These are phyloP conservation scores for Pleurotus sapidus DNA, from an alignment of 768 basidiomycete genomes.

Conservation along the genomic window DNA sequence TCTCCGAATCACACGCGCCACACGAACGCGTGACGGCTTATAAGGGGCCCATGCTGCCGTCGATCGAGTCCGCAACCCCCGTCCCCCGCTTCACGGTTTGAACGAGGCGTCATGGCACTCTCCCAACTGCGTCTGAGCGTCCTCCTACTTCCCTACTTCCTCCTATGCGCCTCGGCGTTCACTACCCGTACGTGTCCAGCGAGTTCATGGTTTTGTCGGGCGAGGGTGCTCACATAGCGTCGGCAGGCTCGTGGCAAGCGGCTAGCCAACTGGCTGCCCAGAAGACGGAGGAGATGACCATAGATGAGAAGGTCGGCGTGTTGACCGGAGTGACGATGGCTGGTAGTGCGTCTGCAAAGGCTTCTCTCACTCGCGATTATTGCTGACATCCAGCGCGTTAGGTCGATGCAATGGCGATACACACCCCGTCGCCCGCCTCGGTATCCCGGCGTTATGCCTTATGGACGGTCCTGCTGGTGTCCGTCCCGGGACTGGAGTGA, in stretches of 20 bases:
- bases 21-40: not conserved
- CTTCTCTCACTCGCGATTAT: not conserved
- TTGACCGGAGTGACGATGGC: conserved; percentile 3
- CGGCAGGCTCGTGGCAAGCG: conserved; percentile 2
- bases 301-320: conserved; percentile 5
- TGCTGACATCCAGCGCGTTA: not conserved
- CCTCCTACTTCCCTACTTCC: conserved; percentile 4
- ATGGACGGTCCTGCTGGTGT: conserved; percentile 7
- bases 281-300: not conserved
- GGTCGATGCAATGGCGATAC: conserved; percentile 5
- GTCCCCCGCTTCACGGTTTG: not conserved
- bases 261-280: not conserved
- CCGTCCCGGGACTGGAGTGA: conserved; percentile 2
- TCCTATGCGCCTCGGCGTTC: not conserved
- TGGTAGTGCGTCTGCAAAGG: not conserved
- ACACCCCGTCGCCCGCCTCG: not conserved
- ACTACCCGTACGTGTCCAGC: not conserved
- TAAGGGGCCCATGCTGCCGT: not conserved
- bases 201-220: not conserved
- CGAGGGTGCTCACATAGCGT: too few species aligned
- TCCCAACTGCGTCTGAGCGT: conserved; percentile 3
- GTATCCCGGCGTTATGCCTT: conserved; percentile 1
- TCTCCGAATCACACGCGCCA: not conserved
- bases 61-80: not conserved
- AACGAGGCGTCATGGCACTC: not conserved